Percentiles rank a stretch among this genome's conserved stretches.
These are phyloP conservation scores for Scedosporium boydii DNA, from an alignment of 2,329 filamentous ascomycete species.

Conservation along the genomic window DNA sequence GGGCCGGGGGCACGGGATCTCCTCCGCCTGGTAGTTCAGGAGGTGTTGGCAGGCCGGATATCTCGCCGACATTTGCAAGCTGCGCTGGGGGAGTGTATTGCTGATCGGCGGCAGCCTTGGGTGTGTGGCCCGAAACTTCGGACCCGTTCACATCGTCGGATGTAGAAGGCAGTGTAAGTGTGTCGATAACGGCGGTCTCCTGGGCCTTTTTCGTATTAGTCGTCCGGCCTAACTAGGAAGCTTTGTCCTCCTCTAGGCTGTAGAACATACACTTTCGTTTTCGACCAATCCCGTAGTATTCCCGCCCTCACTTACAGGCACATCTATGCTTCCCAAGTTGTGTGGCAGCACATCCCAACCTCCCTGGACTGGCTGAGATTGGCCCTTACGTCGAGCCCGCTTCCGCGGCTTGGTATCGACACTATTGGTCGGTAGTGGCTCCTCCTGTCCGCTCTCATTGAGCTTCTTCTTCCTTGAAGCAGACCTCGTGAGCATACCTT, in stretches of 20 bases:
- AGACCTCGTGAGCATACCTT: background rate
- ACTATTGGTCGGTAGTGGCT: background rate
- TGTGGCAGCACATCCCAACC: slow-evolving; percentile 3
- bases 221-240: background rate
- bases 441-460: background rate
- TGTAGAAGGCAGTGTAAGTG: background rate
- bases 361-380: background rate
- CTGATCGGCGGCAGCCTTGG: background rate
- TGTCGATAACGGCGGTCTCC: background rate
- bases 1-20: background rate
- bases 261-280: background rate
- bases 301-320: background rate
- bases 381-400: background rate
- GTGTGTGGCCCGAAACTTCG: background rate
- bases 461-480: background rate
- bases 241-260: background rate
- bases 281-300: background rate
- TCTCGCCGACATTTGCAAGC: background rate
- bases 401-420: background rate
- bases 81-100: background rate
- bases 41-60: background rate
- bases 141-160: background rate
- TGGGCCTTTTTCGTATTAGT: background rate
- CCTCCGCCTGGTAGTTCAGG: background rate
- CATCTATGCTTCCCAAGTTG: background rate